Evolutionary conservation across 192 early-diverging fungal species (phyloP), one percentile per base, ranked within the genome.

Genomic region (Dispira parvispora): DNA sequence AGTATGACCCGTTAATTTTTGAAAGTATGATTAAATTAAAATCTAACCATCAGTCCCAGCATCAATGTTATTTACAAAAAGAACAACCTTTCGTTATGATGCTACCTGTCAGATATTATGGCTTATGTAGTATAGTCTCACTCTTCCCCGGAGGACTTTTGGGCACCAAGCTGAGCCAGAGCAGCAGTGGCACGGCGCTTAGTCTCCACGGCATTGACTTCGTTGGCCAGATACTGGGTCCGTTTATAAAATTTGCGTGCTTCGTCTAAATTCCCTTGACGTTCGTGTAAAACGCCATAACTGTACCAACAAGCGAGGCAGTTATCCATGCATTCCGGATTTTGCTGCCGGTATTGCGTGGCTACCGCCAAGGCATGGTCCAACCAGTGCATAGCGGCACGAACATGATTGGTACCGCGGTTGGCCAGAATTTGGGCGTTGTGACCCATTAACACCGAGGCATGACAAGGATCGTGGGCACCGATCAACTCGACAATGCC

Each of bases 401-500:
- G 13, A 38, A 38, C 6, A 28, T 14, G 53, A 9, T 23, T 55
- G 23, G 3, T 13, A 12, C 12, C 18, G 21, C 28, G 53, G 53
- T 55, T 28, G 2, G 13, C 9, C 1, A 55, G 53, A 13, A 55
- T 55, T 25, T 25, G 53, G 23, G 53, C 53, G 53, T 26, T 23
- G 9, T 55, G 53, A 28, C 25, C 25, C 53, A 55, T 55, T 21
- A 55, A 21, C 25, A 55, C 53, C 21, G 53, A 55, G 53, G 53
- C 53, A 28, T 55, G 53, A 21, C 53, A 55, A 55, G 53, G 53
- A 26, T 55, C 21, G 8, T 26, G 53, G 2, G 13, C 18, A 55
- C 53, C 53, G 25, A 55, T 55, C 12, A 55, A 28, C 25, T 55
- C 53, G 53, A 55, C 21, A 3, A 23, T 13, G 25, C 23, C 28